phyloP scores from a whole-genome alignment of 2,329 filamentous ascomycete genomes.

The Stemphylium beticola region DNA sequence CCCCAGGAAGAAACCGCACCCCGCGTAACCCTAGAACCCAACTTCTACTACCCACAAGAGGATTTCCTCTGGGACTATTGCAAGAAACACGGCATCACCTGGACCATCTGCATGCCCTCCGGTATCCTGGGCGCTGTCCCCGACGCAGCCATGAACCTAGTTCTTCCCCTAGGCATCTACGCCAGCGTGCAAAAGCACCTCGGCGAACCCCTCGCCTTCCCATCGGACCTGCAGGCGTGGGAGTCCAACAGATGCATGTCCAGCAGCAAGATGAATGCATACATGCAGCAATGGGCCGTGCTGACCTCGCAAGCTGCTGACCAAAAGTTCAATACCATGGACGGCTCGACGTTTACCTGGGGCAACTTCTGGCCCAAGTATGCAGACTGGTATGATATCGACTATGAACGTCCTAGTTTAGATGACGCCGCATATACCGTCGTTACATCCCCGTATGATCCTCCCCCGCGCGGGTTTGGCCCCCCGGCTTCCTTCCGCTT shows the following conservation, averaged over 20 bases:
- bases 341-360: slow-evolving; percentile 56
- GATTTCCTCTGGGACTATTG: slow-evolving; percentile 56
- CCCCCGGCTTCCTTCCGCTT: slow-evolving; percentile 49
- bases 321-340: slow-evolving; percentile 58
- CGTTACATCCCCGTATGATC: too few species aligned
- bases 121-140: slow-evolving; percentile 58
- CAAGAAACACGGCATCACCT: slow-evolving; percentile 44
- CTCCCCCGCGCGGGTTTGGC: slow-evolving; percentile 49
- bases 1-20: slow-evolving; percentile 57
- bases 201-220: slow-evolving; percentile 52
- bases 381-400: slow-evolving; percentile 53
- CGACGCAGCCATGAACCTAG: slow-evolving; percentile 59
- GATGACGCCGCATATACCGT: background rate
- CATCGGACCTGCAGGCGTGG: slow-evolving; percentile 54
- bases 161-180: slow-evolving; percentile 58
- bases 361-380: slow-evolving; percentile 57
- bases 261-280: slow-evolving; percentile 56
- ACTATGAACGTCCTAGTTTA: slow-evolving; percentile 42
- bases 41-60: slow-evolving; percentile 64
- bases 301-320: slow-evolving; percentile 51
- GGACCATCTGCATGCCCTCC: slow-evolving; percentile 58
- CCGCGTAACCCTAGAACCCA: slow-evolving; percentile 53
- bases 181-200: slow-evolving; percentile 56
- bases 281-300: slow-evolving; percentile 60
- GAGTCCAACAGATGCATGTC: slow-evolving; percentile 52